These are phyloP conservation scores for Vanilla planifolia DNA, from an alignment of 106 monocot genomes.

Conservation along the genomic window DNA sequence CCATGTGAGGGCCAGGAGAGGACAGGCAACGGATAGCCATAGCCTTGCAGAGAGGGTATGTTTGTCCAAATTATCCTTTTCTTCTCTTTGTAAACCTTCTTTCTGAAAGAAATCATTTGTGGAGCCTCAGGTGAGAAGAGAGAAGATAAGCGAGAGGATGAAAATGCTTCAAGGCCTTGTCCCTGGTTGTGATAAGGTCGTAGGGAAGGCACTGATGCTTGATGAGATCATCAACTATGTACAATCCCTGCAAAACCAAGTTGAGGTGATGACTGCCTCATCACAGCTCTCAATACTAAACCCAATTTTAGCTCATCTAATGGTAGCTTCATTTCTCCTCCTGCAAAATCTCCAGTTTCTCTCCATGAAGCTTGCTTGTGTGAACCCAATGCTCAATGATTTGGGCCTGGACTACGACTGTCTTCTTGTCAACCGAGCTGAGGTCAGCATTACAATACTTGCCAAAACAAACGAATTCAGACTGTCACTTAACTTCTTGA, in stretches of 20 bases:
- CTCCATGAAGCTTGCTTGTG: conserved; percentile 4
- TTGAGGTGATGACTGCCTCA: conserved; percentile 33
- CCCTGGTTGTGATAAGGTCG: conserved; percentile 53
- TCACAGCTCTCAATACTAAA: too few species aligned
- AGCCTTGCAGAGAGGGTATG: conserved; percentile 35
- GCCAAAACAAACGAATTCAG: not conserved
- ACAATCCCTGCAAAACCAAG: conserved; percentile 47
- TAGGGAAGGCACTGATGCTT: conserved; percentile 50
- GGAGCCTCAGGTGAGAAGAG: conserved; percentile 40
- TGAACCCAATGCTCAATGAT: not conserved
- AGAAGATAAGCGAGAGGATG: conserved; percentile 50
- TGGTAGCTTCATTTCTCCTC: too few species aligned
- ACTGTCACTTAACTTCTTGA: not conserved
- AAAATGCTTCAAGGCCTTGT: conserved; percentile 44
- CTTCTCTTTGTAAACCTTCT: not conserved
- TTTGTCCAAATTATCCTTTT: not conserved
- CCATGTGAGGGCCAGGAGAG: conserved; percentile 33
- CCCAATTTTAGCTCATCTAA: too few species aligned
- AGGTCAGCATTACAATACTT: not conserved
- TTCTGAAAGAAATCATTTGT: not conserved
- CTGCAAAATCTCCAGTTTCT: not conserved
- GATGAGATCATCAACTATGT: conserved; percentile 64
- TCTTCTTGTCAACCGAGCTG: not conserved
- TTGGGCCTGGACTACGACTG: not conserved
- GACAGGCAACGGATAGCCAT: conserved; percentile 39